Percentiles rank a stretch among this genome's conserved stretches.
phyloP scores from a whole-genome alignment of 2,329 filamentous ascomycete genomes.

The Teratosphaeriaceae sp. region DNA sequence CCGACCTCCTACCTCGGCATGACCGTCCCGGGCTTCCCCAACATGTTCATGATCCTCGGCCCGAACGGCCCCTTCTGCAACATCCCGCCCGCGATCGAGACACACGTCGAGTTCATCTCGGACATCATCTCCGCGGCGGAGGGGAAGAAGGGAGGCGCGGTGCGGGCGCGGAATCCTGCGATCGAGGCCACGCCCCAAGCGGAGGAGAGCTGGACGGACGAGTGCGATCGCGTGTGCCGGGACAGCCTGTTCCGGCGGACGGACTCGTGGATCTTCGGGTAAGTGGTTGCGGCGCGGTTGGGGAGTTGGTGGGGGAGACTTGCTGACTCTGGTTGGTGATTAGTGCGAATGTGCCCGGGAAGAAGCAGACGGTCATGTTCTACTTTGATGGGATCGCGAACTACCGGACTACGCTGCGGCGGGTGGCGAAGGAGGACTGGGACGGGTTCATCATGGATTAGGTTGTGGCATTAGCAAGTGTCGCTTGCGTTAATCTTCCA shows the following conservation, averaged over 20 bases:
- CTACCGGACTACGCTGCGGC: slow-evolving; percentile 8
- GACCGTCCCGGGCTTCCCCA: slow-evolving; percentile 35
- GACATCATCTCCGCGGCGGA: slow-evolving; percentile 14
- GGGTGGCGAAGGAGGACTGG: slow-evolving; percentile 5
- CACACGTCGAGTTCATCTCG: slow-evolving; percentile 29
- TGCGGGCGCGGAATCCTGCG: not conserved
- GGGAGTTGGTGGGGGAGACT: not conserved
- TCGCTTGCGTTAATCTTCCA: not conserved
- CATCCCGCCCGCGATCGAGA: slow-evolving; percentile 31
- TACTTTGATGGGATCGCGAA: slow-evolving; percentile 14
- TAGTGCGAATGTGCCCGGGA: slow-evolving; percentile 19
- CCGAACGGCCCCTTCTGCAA: slow-evolving; percentile 37
- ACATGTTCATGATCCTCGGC: slow-evolving; percentile 38
- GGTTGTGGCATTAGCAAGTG: not conserved
- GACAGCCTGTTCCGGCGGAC: slow-evolving; percentile 18
- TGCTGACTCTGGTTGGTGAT: not conserved
- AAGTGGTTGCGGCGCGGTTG: not conserved
- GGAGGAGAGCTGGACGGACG: slow-evolving; percentile 22
- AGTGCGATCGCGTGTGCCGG: slow-evolving; percentile 16
- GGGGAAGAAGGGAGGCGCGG: slow-evolving; percentile 8
- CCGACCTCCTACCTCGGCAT: slow-evolving; percentile 35
- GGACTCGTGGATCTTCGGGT: slow-evolving; percentile 23
- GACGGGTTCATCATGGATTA: slow-evolving; percentile 8
- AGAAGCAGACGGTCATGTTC: slow-evolving; percentile 13
- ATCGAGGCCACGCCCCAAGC: slow-evolving; percentile 24